Evolutionary conservation across 148 eudicot genomes (phyloP).

Genomic region (Nyssa sinensis): DNA sequence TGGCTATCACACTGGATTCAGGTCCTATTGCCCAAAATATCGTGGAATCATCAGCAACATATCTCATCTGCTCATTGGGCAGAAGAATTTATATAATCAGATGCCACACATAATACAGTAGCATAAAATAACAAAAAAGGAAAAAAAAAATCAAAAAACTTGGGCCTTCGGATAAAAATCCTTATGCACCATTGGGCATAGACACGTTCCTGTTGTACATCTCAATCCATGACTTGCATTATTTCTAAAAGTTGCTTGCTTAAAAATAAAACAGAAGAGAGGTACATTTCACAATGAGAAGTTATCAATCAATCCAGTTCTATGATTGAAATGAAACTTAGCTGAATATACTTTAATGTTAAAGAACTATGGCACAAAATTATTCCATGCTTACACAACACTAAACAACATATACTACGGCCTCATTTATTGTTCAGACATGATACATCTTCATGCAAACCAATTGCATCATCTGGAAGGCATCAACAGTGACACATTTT

Average conservation of each 20-base stretch:
- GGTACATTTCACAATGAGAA: not conserved
- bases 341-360: not conserved
- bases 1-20: slow-evolving; percentile 64
- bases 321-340: not conserved
- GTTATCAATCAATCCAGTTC: not conserved
- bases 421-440: not conserved
- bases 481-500: not conserved
- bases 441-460: not conserved
- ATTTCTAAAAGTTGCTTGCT: not conserved
- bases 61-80: slow-evolving; percentile 52
- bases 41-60: slow-evolving; percentile 78
- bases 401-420: slow-evolving; percentile 4
- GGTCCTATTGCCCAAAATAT: slow-evolving; percentile 91
- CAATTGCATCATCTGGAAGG: not conserved
- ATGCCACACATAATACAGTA: slow-evolving; percentile 6
- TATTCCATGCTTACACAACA: too few relatives aligned
- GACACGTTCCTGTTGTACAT: not conserved
- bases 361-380: not conserved
- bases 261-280: not conserved
- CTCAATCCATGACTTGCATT: too few relatives aligned
- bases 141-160: too few relatives aligned
- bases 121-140: too few relatives aligned
- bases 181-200: not conserved
- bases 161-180: not conserved
- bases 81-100: slow-evolving; percentile 10